Conservation (phyloP, 2,329 filamentous ascomycete species). For the Rhytidhysteron rufulum region DNA sequence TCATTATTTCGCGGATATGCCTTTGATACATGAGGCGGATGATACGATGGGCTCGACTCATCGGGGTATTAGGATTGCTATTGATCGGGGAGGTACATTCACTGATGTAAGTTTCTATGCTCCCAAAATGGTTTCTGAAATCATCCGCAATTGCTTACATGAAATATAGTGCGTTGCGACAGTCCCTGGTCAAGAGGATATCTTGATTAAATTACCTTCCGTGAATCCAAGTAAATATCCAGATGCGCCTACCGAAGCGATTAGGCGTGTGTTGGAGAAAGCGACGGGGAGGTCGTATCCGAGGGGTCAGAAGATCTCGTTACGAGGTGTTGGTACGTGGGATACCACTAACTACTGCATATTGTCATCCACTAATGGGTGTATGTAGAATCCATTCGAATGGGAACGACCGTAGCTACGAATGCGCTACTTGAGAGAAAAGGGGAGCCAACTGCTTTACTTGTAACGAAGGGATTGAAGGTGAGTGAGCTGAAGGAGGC, state of each 20-base stretch:
- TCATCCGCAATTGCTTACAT: conserved; percentile 66
- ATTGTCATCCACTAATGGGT: no score
- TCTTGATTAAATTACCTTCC: conserved; percentile 83
- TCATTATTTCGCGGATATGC: no score
- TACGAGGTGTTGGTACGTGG: no score
- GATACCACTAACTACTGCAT: no score
- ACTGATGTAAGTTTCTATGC: conserved; percentile 71
- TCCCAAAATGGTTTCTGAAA: conserved; percentile 88
- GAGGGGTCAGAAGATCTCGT: conserved; percentile 55
- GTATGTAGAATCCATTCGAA: conserved; percentile 81
- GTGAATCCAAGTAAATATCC: conserved; percentile 88
- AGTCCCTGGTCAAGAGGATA: conserved; percentile 56
- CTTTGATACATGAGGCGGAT: no score
- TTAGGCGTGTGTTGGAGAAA: conserved; percentile 76
- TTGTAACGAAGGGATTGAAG: conserved; percentile 82
- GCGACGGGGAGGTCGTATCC: conserved; percentile 74
- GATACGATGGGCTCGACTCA: no score
- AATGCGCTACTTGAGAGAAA: conserved; percentile 89
- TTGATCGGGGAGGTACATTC: conserved; percentile 27
- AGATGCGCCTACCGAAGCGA: conserved; percentile 88
- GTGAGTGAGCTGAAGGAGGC: no score
- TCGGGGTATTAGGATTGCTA: conserved; percentile 15
- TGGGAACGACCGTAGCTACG: conserved; percentile 93
- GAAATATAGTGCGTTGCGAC: conserved; percentile 48
- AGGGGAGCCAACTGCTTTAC: conserved; percentile 80